These are phyloP conservation scores for Hebeloma cylindrosporum DNA, from an alignment of 768 basidiomycete genomes.

Conservation along the genomic window DNA sequence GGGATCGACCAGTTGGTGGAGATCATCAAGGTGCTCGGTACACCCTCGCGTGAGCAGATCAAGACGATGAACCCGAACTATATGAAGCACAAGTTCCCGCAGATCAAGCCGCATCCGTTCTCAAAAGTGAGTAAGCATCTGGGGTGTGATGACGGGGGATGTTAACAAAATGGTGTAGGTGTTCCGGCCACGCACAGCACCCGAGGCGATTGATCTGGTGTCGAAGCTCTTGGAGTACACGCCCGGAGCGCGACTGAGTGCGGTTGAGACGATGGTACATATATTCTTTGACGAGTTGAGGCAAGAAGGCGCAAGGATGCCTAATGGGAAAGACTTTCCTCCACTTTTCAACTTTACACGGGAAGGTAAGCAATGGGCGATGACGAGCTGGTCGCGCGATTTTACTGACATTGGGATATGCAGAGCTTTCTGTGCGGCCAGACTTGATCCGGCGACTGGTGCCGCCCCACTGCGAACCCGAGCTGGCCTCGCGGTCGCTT, in stretches of 20 bases:
- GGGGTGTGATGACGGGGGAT: slow-evolving; percentile 1
- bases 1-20: slow-evolving; percentile 99
- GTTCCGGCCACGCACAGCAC: slow-evolving; percentile 95
- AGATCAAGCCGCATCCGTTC: slow-evolving; percentile 99
- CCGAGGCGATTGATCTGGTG: slow-evolving; percentile 95
- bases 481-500: slow-evolving; percentile 84
- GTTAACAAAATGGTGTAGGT: slow-evolving; percentile 51
- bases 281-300: slow-evolving; percentile 98
- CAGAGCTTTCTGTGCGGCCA: slow-evolving; percentile 95
- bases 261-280: slow-evolving; percentile 89
- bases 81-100: slow-evolving; percentile 99
- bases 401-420: slow-evolving; percentile 1
- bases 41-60: slow-evolving; percentile 98
- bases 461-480: slow-evolving; percentile 85
- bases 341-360: slow-evolving; percentile 93
- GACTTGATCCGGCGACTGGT: slow-evolving; percentile 92
- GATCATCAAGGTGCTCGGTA: slow-evolving; percentile 99
- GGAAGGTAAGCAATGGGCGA: slow-evolving; percentile 64
- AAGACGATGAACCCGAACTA: slow-evolving; percentile 99
- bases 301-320: slow-evolving; percentile 88
- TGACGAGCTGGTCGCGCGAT: slow-evolving; percentile 2
- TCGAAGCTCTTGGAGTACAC: slow-evolving; percentile 96
- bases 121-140: slow-evolving; percentile 65
- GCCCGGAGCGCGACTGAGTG: slow-evolving; percentile 88
- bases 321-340: slow-evolving; percentile 96